These are phyloP conservation scores for Kodamaea hsintzibuensis DNA, from an alignment of 805 yeast species.

Conservation along the genomic window DNA sequence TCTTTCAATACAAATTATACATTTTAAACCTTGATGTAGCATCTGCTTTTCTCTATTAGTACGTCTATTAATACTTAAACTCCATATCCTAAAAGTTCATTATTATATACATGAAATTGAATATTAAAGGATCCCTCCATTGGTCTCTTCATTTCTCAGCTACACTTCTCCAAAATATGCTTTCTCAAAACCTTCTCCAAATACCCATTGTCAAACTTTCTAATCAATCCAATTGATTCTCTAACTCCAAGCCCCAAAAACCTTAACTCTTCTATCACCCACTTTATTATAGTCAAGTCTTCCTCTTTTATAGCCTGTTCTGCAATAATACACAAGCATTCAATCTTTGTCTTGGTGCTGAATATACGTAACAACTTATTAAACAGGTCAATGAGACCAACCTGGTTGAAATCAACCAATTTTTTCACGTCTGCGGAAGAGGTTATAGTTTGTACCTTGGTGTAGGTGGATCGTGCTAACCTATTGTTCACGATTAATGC, in stretches of 20 bases:
- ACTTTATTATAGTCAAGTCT: conserved; percentile 22
- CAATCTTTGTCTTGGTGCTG: conserved; percentile 15
- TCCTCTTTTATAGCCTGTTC: conserved; percentile 23
- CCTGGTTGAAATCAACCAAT: conserved; percentile 14
- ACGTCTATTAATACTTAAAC: neutral
- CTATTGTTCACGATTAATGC: conserved; percentile 20
- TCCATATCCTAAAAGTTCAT: too few species aligned
- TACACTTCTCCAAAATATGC: neutral
- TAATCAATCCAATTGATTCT: conserved; percentile 1
- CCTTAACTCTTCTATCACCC: conserved; percentile 36
- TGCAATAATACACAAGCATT: conserved; percentile 23
- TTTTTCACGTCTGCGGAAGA: conserved; percentile 3
- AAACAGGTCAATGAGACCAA: conserved; percentile 20
- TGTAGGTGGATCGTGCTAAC: conserved; percentile 20
- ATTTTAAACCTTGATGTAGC: too few species aligned
- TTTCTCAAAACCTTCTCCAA: neutral
- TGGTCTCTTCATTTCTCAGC: too few species aligned
- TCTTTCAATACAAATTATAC: neutral
- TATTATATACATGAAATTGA: neutral
- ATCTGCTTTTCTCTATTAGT: neutral
- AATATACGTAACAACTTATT: conserved; percentile 16
- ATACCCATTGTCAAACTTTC: conserved; percentile 3
- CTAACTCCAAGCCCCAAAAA: conserved; percentile 23
- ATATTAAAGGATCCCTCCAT: neutral
- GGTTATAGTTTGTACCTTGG: conserved; percentile 10